Evolutionary conservation across 495 filamentous ascomycete genomes (phyloP).

Genomic region (Podospora pseudoanserina): DNA sequence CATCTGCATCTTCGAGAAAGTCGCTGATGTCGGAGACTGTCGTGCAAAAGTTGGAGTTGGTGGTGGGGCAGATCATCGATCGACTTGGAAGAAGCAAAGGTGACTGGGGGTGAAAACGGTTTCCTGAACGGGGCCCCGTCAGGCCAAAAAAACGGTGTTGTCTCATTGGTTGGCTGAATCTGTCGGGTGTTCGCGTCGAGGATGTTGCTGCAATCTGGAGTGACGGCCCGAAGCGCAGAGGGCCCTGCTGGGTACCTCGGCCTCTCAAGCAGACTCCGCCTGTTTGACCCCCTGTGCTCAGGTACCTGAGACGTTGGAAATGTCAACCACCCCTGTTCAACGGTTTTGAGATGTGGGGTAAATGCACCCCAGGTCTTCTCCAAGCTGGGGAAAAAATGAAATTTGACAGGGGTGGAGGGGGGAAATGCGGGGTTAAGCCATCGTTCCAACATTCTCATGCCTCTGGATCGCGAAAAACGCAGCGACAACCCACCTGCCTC

Average conservation of each 20-base stretch:
- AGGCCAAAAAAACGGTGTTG: constrained; percentile 13
- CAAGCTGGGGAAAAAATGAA: constrained; percentile 3
- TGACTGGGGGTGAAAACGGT: constrained; percentile 16
- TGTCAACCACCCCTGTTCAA: neutral
- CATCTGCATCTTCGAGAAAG: constrained; percentile 11
- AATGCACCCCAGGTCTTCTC: constrained; percentile 13
- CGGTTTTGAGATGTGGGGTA: constrained; percentile 16
- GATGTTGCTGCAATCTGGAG: constrained; percentile 31
- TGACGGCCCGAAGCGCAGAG: constrained; percentile 31
- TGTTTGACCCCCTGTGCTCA: constrained; percentile 2
- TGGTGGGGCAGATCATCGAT: constrained; percentile 3
- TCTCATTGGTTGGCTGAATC: constrained; percentile 29
- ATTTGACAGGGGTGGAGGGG: constrained; percentile 15
- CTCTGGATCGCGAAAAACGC: constrained; percentile 14
- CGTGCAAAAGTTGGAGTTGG: constrained; percentile 14
- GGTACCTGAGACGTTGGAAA: constrained; percentile 18
- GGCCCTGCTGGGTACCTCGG: constrained; percentile 17
- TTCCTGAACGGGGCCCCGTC: constrained; percentile 22
- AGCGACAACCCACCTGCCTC: constrained; percentile 21
- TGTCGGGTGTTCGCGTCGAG: constrained; percentile 19
- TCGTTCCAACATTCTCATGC: constrained; percentile 11
- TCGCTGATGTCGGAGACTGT: neutral
- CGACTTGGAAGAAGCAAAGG: neutral
- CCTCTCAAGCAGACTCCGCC: constrained; percentile 11
- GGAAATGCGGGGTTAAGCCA: constrained; percentile 6